Base-by-base conservation (phyloP, 768 basidiomycete species). In the Coprinellus aureogranulatus region DNA sequence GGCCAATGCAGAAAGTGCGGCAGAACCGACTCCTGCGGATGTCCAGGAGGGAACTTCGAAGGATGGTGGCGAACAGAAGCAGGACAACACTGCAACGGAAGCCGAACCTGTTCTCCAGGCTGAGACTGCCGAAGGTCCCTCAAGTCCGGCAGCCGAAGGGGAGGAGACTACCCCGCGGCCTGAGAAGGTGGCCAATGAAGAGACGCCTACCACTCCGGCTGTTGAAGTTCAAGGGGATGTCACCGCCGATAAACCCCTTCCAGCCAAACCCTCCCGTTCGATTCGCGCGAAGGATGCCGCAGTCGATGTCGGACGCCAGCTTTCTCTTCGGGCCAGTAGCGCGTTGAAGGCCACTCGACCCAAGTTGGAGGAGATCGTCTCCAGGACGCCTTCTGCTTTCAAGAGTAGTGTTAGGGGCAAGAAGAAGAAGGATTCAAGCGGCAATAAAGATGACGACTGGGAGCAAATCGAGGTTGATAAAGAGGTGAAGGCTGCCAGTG, bases 251-350 rank as follows among this genome's bases (percentile, higher is more conserved):
- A 58, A 58, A 27, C 57, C 57, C 8, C 42, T 58, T 14, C 57
- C 57, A 9, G n/a, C 51, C 51, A 58, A 58, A 20, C 57, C 57
- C 9, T 53, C 51, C 5, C 52, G 52, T 16, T 53, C 51, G 6
- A 26, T 44, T 9, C 28, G 51, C 9, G 50, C 57, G 2, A 53
- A 46, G 31, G 52, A 53, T 18, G 57, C 26, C 6, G 50, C 52
- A 5, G 44, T 45, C n/a, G 52, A 47, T n/a, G 57, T 49, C 22
- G 52, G 52, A 2, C 34, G 56, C 4, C 56, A 57, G 49, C 30
- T 57, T 18, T 53, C 57, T 20, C 53, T 48, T 16, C 14, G 44
- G 18, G 57, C 52, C 3, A 53, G n/a, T 28, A 51, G 45, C 28
- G 14, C 53, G 28, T 47, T 58, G 42, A 53, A 53, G 42, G 41